These are phyloP conservation scores for Salix koriyanagi DNA, from an alignment of 345 rosid genomes.

Conservation along the genomic window DNA sequence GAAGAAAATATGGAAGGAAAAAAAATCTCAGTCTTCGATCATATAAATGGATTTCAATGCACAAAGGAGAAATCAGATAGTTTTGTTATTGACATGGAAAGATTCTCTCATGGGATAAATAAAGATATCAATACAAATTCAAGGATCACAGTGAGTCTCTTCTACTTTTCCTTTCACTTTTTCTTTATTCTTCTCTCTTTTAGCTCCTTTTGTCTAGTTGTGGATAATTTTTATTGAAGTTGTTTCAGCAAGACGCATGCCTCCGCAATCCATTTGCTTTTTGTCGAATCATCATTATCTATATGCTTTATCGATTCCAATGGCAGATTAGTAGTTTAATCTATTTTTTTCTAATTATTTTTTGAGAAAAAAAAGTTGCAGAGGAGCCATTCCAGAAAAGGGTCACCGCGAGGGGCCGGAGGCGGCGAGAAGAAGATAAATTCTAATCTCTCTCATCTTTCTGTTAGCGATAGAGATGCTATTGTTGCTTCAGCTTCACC, in stretches of 20 bases:
- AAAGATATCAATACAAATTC: conserved; percentile 47
- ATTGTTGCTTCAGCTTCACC: conserved; percentile 48
- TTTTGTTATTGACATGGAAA: conserved; percentile 70
- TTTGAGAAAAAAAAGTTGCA: conserved; percentile 53
- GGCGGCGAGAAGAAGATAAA: conserved; percentile 42
- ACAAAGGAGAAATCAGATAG: conserved; percentile 44
- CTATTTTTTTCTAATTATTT: neutral
- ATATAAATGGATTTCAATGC: conserved; percentile 45
- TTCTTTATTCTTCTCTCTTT: neutral
- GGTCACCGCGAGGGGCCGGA: conserved; percentile 43
- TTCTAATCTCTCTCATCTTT: conserved; percentile 28
- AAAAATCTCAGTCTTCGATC: conserved; percentile 43
- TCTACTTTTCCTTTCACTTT: neutral
- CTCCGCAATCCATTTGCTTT: neutral
- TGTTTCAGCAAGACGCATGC: conserved; percentile 23
- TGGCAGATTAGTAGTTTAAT: no score
- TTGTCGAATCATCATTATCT: neutral
- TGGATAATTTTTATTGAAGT: conserved; percentile 1
- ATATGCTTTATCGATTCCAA: neutral
- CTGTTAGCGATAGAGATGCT: conserved; percentile 41
- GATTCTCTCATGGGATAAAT: conserved; percentile 36
- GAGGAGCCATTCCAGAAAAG: conserved; percentile 74
- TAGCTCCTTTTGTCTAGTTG: neutral
- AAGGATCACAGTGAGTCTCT: conserved; percentile 44
- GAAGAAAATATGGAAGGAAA: conserved; percentile 26